Base-by-base conservation (phyloP, 805 yeast species). In the Barnettozyma wickerhamii region DNA sequence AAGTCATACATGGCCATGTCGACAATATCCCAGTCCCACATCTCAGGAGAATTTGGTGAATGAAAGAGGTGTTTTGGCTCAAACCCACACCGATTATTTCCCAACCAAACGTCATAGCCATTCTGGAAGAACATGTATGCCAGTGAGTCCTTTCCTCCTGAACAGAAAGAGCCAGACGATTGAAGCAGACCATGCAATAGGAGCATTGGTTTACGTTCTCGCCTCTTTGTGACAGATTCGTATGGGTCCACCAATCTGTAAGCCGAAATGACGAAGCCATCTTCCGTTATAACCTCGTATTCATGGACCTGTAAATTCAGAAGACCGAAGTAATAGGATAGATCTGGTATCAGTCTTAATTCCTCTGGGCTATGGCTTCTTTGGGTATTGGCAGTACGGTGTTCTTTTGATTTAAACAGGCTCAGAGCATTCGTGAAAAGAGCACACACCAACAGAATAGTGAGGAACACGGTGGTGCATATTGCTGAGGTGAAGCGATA, bases 21-120 rank as follows among this genome's bases (percentile, higher is more conserved):
- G n/a, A 71, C 63, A 37, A 93, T 72, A 55, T 86, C 91, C 99
- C 99, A 91, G 50, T 84, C 80, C 99, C 99, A 91, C 78, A 84
- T 84, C 37, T 67, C 53, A 2, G 69, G 68, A 50, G 75, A 72
- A 41, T 53, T 50, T 5, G 64, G 46, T 28, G 68, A 64, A 46
- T 67, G 71, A 42, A 60, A 60, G 44, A 68, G 60, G 64, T 90
- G 95, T 38, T 71, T 65, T 0, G 95, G 85, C 30, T 74, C 68
- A 56, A 90, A 84, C 6, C 96, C 95, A 49, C 96, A 83, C 47
- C 99, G 65, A 56, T 89, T 90, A 55, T 89, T 87, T 1, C 96
- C 96, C 40, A 89, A 59, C 96, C 96, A 89, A 7, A 89, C 88
- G 51, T 89, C 96, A 53, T 72, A 86, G 0, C 93, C 90, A 19